phyloP scores from a whole-genome alignment of 148 eudicot species.

The Selenicereus undatus region DNA sequence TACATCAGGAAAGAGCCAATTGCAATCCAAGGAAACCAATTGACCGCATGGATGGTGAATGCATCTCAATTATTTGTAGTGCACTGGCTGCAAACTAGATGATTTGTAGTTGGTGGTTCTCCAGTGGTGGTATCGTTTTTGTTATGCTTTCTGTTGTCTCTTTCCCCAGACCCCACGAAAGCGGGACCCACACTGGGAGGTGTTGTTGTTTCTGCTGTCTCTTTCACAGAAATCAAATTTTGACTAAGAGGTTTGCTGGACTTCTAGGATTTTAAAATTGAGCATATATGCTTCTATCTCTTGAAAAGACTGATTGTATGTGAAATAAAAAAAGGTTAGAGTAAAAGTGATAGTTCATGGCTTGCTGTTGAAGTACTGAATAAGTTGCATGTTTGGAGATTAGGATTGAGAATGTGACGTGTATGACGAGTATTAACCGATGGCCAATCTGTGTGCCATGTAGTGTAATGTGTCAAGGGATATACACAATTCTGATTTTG shows the following conservation, averaged over 20 bases:
- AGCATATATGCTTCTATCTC: not conserved
- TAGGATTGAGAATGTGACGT: not conserved
- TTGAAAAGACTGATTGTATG: not conserved
- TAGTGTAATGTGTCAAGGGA: not conserved
- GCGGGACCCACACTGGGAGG: too few relatives aligned
- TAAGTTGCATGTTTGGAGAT: not conserved
- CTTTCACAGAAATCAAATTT: not conserved
- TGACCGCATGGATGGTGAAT: not conserved
- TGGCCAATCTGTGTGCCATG: not conserved
- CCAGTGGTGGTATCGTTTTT: not conserved
- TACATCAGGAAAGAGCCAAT: too few relatives aligned
- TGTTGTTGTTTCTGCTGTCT: not conserved
- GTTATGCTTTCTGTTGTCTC: not conserved
- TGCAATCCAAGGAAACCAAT: too few relatives aligned
- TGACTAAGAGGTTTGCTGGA: not conserved
- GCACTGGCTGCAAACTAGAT: not conserved
- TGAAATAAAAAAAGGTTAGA: not conserved
- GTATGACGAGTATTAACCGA: not conserved
- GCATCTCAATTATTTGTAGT: not conserved
- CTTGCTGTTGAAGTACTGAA: not conserved
- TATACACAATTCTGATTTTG: not conserved
- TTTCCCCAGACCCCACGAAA: too few relatives aligned
- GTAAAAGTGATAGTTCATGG: not conserved
- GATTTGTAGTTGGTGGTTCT: not conserved
- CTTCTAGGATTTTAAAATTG: not conserved